phyloP scores from a whole-genome alignment of 208 protist genomes.

The Giardia muris region DNA sequence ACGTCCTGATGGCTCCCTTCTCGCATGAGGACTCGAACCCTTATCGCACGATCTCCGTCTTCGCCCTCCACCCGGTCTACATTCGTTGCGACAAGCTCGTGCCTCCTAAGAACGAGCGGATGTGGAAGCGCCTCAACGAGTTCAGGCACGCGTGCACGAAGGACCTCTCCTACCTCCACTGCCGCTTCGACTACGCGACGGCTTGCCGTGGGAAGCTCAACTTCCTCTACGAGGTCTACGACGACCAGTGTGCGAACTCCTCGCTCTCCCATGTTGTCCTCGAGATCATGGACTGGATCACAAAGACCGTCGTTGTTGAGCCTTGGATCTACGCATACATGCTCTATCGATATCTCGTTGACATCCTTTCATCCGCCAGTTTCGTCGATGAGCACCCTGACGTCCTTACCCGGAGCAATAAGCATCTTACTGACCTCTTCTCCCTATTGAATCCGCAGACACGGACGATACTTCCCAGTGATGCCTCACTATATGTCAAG shows the following conservation, averaged over 20 bases:
- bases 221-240: constrained; percentile 30
- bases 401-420: constrained; percentile 45
- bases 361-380: constrained; percentile 43
- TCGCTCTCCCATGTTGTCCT: background rate
- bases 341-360: constrained; percentile 45
- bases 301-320: constrained; percentile 41
- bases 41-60: constrained; percentile 51
- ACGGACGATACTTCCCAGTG: background rate
- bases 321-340: constrained; percentile 51
- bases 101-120: background rate
- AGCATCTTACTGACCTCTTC: background rate
- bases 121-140: background rate
- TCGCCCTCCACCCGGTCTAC: constrained; percentile 58
- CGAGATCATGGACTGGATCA: constrained; percentile 25
- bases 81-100: constrained; percentile 36
- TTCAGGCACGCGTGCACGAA: background rate
- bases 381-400: constrained; percentile 28
- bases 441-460: background rate
- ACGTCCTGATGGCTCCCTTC: background rate
- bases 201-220: constrained; percentile 29
- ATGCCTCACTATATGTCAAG: background rate
- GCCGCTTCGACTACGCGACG: constrained; percentile 47
- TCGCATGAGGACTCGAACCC: constrained; percentile 54
- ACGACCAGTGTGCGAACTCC: background rate
- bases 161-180: background rate